Conservation (phyloP, 1,284 basidiomycete species). For the Cutaneotrichosporon cutaneum region DNA sequence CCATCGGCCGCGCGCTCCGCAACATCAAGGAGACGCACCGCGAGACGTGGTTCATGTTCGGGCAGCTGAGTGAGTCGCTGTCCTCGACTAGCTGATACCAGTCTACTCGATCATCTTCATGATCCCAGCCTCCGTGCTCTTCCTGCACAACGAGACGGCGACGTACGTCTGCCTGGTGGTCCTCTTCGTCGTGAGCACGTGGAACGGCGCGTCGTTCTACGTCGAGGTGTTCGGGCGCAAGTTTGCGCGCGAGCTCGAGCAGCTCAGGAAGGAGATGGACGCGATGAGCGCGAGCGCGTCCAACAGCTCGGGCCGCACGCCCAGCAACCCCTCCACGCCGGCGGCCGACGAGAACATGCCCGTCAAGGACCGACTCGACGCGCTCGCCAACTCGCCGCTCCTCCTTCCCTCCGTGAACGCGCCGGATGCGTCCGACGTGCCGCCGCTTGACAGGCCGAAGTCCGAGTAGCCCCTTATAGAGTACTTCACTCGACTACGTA, state of each 20-base stretch:
- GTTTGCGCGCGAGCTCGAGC: conserved; percentile 88
- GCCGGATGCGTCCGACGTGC: conserved; percentile 18
- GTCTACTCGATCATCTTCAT: conserved; percentile 84
- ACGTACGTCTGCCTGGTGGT: conserved; percentile 72
- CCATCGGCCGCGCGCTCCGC: conserved; percentile 70
- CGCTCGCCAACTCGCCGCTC: conserved; percentile 37
- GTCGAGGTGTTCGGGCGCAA: conserved; percentile 94
- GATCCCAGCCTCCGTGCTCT: conserved; percentile 70
- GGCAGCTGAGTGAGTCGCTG: conserved; percentile 76
- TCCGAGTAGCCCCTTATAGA: conserved; percentile 5
- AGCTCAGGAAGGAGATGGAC: conserved; percentile 71
- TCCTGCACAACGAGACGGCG: conserved; percentile 71
- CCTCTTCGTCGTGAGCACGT: conserved; percentile 75
- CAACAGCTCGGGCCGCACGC: conserved; percentile 22
- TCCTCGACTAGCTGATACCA: conserved; percentile 47
- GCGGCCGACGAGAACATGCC: conserved; percentile 3
- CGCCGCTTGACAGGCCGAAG: conserved; percentile 20
- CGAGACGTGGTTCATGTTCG: conserved; percentile 73
- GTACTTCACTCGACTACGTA: too few relatives aligned
- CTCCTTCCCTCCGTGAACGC: conserved; percentile 31
- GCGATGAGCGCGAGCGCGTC: conserved; percentile 27
- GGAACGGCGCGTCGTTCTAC: conserved; percentile 61
- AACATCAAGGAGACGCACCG: conserved; percentile 63
- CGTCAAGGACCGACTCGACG: conserved; percentile 3
- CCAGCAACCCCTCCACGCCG: conserved; percentile 17